Conservation (phyloP, 805 yeast species). For the Pichia nakasei region DNA sequence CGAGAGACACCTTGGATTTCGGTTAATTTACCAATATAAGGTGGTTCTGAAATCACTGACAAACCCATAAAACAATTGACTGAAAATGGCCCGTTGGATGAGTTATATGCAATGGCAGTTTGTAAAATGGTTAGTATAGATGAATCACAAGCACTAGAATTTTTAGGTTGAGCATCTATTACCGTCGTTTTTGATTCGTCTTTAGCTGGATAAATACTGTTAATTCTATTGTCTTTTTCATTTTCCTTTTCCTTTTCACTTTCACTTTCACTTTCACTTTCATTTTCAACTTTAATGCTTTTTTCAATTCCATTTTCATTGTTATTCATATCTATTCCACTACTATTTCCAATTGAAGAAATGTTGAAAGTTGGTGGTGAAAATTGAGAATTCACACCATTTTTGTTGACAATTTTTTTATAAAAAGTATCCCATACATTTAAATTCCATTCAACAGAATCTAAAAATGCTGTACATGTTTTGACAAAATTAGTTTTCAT, state of each 20-base stretch:
- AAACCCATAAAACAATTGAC: conserved; percentile 50
- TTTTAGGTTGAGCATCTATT: background rate
- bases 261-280: too few species aligned
- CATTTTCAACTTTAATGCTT: too few species aligned
- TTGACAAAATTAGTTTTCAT: conserved; percentile 23
- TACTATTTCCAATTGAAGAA: conserved; percentile 26
- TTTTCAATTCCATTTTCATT: too few species aligned
- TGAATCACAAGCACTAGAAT: conserved; percentile 8
- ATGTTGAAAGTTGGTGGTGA: too few species aligned
- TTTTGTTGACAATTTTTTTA: conserved; percentile 15
- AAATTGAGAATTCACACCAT: background rate
- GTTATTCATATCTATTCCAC: too few species aligned
- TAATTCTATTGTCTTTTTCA: too few species aligned
- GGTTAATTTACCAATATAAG: conserved; percentile 36
- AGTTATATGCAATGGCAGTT: conserved; percentile 38
- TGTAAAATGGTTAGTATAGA: conserved; percentile 11
- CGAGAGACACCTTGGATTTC: conserved; percentile 37
- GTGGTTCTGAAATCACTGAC: conserved; percentile 60
- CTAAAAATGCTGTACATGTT: conserved; percentile 57
- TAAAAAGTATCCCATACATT: conserved; percentile 77
- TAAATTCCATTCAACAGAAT: conserved; percentile 61
- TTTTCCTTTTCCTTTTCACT: too few species aligned
- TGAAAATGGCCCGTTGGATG: conserved; percentile 32
- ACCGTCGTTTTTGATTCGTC: too few species aligned
- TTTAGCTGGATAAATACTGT: too few species aligned